phyloP scores from a whole-genome alignment of 2,329 filamentous ascomycete species.

The Cladosporium sp. region DNA sequence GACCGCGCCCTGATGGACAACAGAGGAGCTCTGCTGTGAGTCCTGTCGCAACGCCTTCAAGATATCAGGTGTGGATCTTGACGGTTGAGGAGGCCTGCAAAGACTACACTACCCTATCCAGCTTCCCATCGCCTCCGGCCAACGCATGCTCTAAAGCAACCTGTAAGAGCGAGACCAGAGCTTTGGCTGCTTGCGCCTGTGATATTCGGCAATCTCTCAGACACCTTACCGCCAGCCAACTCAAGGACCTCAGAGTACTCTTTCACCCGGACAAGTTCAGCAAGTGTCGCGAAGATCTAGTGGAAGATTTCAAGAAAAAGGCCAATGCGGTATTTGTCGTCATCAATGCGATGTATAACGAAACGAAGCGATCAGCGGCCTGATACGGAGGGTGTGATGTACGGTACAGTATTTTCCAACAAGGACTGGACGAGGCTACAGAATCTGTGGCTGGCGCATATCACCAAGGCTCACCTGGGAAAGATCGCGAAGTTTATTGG shows the following conservation, averaged over 20 bases:
- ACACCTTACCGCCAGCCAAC: not conserved
- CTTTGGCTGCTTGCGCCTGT: not conserved
- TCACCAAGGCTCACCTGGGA: not conserved
- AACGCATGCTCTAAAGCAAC: not conserved
- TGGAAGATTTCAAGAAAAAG: slow-evolving; percentile 18
- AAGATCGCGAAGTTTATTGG: not conserved
- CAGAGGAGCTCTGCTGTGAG: not conserved
- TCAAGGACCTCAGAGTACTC: slow-evolving; percentile 17
- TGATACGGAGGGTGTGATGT: not conserved
- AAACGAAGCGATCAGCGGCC: not conserved
- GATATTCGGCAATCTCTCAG: not conserved
- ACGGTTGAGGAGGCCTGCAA: not conserved
- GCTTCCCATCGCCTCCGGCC: not conserved
- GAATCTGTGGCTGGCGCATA: not conserved
- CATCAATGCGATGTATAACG: slow-evolving; percentile 12
- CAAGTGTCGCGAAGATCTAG: slow-evolving; percentile 12
- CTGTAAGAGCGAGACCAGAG: not conserved
- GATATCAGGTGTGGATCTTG: not conserved
- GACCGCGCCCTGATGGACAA: not conserved
- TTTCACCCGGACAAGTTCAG: slow-evolving; percentile 24
- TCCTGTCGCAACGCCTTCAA: not conserved
- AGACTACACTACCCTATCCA: not conserved
- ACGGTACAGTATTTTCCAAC: no score
- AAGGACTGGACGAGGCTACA: no score
- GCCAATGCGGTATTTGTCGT: slow-evolving; percentile 20